Percentiles rank a stretch among this genome's conserved stretches.
These are phyloP conservation scores for Nepenthes gracilis DNA, from an alignment of 148 eudicot genomes.

Conservation along the genomic window DNA sequence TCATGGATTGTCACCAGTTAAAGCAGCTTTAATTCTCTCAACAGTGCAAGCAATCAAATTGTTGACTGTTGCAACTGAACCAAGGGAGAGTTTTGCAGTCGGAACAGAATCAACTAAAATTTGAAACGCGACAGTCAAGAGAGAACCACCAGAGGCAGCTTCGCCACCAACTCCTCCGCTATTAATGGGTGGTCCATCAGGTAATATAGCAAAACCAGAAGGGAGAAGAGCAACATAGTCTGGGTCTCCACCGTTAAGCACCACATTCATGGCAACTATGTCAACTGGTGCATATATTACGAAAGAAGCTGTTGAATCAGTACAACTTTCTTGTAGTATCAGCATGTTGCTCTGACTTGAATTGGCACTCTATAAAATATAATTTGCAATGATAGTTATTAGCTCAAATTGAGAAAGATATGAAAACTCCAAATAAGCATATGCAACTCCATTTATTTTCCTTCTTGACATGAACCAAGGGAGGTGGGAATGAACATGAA, in stretches of 20 bases:
- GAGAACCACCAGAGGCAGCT: too few species aligned
- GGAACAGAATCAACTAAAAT: too few species aligned
- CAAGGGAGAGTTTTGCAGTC: too few species aligned
- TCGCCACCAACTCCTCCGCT: conserved; percentile 5
- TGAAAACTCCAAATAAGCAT: neutral
- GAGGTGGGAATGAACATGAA: neutral
- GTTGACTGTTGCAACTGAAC: too few species aligned
- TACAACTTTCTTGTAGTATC: conserved; percentile 84
- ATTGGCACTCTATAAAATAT: conserved; percentile 48
- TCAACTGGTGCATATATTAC: conserved; percentile 92
- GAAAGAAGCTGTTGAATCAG: conserved; percentile 72
- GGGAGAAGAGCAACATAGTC: conserved; percentile 88
- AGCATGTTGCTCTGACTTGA: conserved; percentile 98
- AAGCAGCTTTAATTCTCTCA: too few species aligned
- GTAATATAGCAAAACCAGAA: conserved; percentile 86
- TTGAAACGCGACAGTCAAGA: too few species aligned
- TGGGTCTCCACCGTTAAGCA: conserved; percentile 76
- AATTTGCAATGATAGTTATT: neutral
- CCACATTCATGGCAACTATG: conserved; percentile 84
- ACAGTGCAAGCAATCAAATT: too few species aligned
- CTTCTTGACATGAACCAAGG: too few species aligned
- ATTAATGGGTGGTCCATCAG: conserved; percentile 44
- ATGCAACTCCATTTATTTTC: too few species aligned
- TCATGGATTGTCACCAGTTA: neutral
- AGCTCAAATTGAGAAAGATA: neutral